phyloP scores from a whole-genome alignment of 2,329 filamentous ascomycete genomes.

The Magnaporthales sp. region DNA sequence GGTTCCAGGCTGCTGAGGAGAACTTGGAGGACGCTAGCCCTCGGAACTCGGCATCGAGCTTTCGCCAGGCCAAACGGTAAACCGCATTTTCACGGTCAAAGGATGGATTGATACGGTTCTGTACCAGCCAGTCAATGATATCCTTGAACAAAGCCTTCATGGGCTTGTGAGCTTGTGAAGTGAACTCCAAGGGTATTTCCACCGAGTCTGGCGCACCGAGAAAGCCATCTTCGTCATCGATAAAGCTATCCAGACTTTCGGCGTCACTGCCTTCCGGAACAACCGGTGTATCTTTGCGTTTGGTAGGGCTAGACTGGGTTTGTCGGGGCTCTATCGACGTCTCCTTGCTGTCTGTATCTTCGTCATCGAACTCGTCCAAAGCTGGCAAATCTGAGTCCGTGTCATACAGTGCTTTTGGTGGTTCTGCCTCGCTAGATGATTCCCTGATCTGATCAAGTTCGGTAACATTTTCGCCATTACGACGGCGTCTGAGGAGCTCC shows the following conservation, averaged over 20 bases:
- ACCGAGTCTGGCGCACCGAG: slow-evolving; percentile 44
- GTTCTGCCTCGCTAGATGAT: slow-evolving; percentile 6
- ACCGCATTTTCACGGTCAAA: slow-evolving; percentile 55
- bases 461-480: slow-evolving; percentile 18
- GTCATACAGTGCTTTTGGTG: slow-evolving; percentile 18
- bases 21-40: slow-evolving; percentile 64
- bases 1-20: slow-evolving; percentile 61
- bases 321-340: background rate
- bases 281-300: slow-evolving; percentile 3
- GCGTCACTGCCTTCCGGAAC: background rate
- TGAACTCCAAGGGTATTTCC: slow-evolving; percentile 61
- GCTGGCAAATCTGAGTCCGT: slow-evolving; percentile 19
- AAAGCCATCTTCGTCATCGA: slow-evolving; percentile 51
- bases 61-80: slow-evolving; percentile 60
- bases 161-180: slow-evolving; percentile 55
- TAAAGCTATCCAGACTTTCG: slow-evolving; percentile 45
- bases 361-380: slow-evolving; percentile 23
- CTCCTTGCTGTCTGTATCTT: slow-evolving; percentile 16
- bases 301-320: slow-evolving; percentile 3
- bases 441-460: slow-evolving; percentile 10
- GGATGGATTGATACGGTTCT: slow-evolving; percentile 65
- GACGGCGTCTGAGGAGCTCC: slow-evolving; percentile 20
- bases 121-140: slow-evolving; percentile 73
- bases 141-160: slow-evolving; percentile 65
- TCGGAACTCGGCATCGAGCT: slow-evolving; percentile 62